Percentiles rank a stretch among this genome's conserved stretches.
phyloP scores from a whole-genome alignment of 164 flowering plant genomes.

The Magnolia sinica region DNA sequence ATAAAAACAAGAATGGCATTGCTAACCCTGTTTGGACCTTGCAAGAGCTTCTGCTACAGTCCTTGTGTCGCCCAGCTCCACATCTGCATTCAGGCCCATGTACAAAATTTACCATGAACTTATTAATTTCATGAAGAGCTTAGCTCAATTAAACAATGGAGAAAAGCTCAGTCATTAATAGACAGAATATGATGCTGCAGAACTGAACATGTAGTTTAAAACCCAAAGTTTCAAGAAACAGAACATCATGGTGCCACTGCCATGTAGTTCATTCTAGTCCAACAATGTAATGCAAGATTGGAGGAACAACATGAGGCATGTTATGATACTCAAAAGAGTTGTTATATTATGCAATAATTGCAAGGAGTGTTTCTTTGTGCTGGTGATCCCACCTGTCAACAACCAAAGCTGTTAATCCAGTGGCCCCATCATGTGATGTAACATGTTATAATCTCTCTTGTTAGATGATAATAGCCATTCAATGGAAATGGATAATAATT shows the following conservation, averaged over 20 bases:
- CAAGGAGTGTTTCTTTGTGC: too few relatives aligned
- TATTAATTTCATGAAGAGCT: not conserved
- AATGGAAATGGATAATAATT: not conserved
- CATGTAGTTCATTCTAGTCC: too few relatives aligned
- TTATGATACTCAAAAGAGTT: too few relatives aligned
- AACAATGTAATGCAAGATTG: too few relatives aligned
- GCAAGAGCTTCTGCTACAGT: constrained; percentile 90
- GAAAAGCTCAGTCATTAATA: not conserved
- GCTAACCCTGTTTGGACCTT: constrained; percentile 67
- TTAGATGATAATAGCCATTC: not conserved
- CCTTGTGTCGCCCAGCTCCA: constrained; percentile 66
- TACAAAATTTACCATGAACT: not conserved
- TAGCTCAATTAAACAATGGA: not conserved
- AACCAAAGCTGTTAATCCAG: too few relatives aligned
- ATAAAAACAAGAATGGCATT: constrained; percentile 8
- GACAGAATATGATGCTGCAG: not conserved
- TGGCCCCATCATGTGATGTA: too few relatives aligned
- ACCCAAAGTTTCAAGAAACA: not conserved
- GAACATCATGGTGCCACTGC: too few relatives aligned
- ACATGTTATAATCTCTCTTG: too few relatives aligned
- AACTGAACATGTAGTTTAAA: too few relatives aligned
- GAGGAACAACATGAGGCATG: too few relatives aligned
- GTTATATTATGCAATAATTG: too few relatives aligned
- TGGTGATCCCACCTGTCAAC: too few relatives aligned
- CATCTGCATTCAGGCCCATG: constrained; percentile 44